phyloP scores from a whole-genome alignment of 306 rosid species.

The Begonia masoniana region DNA sequence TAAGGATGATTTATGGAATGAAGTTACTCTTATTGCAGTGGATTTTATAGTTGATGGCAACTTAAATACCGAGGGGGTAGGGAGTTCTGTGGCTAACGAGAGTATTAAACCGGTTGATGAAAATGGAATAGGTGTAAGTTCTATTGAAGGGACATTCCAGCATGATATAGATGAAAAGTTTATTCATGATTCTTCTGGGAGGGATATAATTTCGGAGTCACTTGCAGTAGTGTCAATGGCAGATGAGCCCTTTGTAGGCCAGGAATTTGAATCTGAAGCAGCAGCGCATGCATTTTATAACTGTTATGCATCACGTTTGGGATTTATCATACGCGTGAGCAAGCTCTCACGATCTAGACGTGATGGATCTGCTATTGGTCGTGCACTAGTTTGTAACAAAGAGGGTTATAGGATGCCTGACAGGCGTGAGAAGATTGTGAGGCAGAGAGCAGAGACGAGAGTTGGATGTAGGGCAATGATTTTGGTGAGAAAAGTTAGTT shows the following conservation, averaged over 20 bases:
- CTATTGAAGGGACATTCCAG: no score
- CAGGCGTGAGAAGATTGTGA: conserved; percentile 14
- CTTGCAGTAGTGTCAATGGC: no score
- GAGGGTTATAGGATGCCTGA: conserved; percentile 23
- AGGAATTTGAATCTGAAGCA: conserved; percentile 20
- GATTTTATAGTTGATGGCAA: no score
- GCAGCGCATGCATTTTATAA: conserved; percentile 22
- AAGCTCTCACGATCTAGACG: conserved; percentile 20
- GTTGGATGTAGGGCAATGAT: conserved; percentile 31
- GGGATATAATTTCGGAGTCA: no score
- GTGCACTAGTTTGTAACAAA: conserved; percentile 30
- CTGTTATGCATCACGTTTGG: conserved; percentile 15
- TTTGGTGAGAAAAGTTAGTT: conserved; percentile 11
- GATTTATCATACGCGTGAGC: conserved; percentile 20
- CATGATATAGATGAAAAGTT: no score
- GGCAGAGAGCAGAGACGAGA: conserved; percentile 18
- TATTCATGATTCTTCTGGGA: no score
- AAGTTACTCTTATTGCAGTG: no score
- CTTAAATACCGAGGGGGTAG: no score
- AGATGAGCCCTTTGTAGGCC: conserved; percentile 24
- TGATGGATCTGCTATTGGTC: conserved; percentile 15
- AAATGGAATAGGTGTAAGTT: no score
- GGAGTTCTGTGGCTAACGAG: no score
- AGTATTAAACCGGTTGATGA: no score
- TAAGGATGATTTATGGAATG: no score